These are phyloP conservation scores for Asterophora lycoperdoides DNA, from an alignment of 768 basidiomycete genomes.

Conservation along the genomic window DNA sequence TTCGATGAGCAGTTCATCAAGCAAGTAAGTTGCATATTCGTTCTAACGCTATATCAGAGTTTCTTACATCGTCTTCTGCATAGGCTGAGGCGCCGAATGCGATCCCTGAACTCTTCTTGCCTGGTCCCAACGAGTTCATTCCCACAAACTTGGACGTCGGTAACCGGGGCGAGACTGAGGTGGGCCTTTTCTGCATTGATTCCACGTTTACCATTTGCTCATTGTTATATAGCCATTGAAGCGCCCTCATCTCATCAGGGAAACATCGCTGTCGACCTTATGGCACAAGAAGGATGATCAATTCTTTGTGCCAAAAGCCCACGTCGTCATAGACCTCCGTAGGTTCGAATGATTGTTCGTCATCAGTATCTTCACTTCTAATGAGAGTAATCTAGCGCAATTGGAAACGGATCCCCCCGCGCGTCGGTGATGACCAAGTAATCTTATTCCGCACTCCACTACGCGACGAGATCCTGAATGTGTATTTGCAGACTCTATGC, in stretches of 20 bases:
- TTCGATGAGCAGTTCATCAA: conserved; percentile 61
- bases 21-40: conserved; percentile 32
- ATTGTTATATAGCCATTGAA: conserved; percentile 52
- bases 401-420: conserved; percentile 59
- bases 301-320: conserved; percentile 93
- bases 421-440: conserved; percentile 72
- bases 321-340: conserved; percentile 68
- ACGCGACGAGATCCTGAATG: background rate
- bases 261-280: conserved; percentile 66
- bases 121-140: conserved; percentile 86
- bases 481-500: conserved; percentile 56
- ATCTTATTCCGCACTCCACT: conserved; percentile 12
- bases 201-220: conserved; percentile 5
- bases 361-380: conserved; percentile 1
- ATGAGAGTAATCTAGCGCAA: conserved; percentile 37
- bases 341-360: conserved; percentile 43
- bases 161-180: conserved; percentile 64
- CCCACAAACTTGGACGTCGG: conserved; percentile 83
- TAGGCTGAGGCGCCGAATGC: conserved; percentile 65
- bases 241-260: conserved; percentile 70
- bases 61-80: background rate
- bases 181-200: conserved; percentile 19
- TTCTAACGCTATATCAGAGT: background rate
- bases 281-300: conserved; percentile 98
- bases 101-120: conserved; percentile 69